Evolutionary conservation across 2,329 filamentous ascomycete species (phyloP).

Genomic region (Exserohilum turcica): DNA sequence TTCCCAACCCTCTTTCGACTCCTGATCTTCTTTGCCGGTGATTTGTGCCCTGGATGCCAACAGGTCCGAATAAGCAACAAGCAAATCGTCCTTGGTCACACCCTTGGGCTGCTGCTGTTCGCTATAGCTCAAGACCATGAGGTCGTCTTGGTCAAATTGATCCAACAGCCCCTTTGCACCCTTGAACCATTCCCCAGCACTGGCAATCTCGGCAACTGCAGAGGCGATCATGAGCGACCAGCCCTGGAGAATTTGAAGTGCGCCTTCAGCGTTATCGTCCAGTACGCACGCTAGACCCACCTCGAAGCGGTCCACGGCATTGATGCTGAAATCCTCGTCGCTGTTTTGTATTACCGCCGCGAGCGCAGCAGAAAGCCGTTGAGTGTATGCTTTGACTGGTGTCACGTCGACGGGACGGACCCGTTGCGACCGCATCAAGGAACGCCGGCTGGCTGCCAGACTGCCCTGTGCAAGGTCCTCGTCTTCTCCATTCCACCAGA

Average conservation of each 20-base stretch:
- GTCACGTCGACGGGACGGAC: conserved; percentile 57
- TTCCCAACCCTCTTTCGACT: conserved; percentile 76
- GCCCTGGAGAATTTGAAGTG: conserved; percentile 72
- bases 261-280: conserved; percentile 78
- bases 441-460: conserved; percentile 53
- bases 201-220: conserved; percentile 81
- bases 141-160: conserved; percentile 79
- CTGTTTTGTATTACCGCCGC: conserved; percentile 67
- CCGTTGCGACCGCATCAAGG: conserved; percentile 47
- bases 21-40: conserved; percentile 35
- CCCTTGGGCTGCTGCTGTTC: conserved; percentile 35
- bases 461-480: conserved; percentile 51
- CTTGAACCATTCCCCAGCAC: conserved; percentile 82
- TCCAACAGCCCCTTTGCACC: conserved; percentile 58
- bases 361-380: conserved; percentile 73
- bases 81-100: conserved; percentile 77
- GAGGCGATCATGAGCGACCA: conserved; percentile 83
- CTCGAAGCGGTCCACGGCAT: conserved; percentile 75
- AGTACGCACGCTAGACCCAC: conserved; percentile 81
- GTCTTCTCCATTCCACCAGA: conserved; percentile 88
- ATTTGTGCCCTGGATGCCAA: conserved; percentile 56
- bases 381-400: conserved; percentile 71
- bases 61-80: conserved; percentile 76
- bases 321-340: conserved; percentile 71
- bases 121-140: conserved; percentile 76